Percentiles rank a stretch among this genome's conserved stretches.
phyloP scores from a whole-genome alignment of 2,329 filamentous ascomycete species.

The Podosphaera fusca region DNA sequence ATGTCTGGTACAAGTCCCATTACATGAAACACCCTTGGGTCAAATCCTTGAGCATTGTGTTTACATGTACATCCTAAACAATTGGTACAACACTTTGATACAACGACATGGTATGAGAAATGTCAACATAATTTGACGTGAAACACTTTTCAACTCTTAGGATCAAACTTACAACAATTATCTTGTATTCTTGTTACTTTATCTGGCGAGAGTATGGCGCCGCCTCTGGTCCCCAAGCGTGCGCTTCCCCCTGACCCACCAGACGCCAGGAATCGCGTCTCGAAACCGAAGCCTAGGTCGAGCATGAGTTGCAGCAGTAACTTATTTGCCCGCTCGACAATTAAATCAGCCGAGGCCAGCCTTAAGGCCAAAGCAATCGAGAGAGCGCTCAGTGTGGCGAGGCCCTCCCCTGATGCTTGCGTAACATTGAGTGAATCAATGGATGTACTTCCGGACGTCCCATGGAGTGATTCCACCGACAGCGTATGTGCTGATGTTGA shows the following conservation, averaged over 20 bases:
- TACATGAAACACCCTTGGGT: too few species aligned
- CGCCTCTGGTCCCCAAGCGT: background rate
- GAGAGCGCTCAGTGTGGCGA: background rate
- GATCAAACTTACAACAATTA: too few species aligned
- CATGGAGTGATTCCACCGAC: background rate
- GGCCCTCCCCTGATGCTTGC: background rate
- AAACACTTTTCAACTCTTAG: too few species aligned
- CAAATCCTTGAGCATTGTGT: too few species aligned
- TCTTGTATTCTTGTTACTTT: background rate
- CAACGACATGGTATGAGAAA: too few species aligned
- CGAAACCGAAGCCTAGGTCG: constrained; percentile 1
- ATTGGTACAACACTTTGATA: too few species aligned
- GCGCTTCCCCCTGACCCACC: background rate
- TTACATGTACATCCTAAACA: too few species aligned
- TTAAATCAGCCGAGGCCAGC: background rate
- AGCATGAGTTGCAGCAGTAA: background rate
- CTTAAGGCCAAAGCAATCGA: background rate
- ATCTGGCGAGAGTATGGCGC: background rate
- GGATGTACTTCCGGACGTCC: background rate
- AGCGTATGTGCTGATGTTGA: background rate
- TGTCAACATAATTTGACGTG: too few species aligned
- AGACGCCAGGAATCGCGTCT: background rate
- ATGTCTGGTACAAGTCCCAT: too few species aligned
- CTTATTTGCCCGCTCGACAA: background rate
- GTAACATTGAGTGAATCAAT: background rate